phyloP scores from a whole-genome alignment of 2,329 filamentous ascomycete species.

The Fusarium sp. region DNA sequence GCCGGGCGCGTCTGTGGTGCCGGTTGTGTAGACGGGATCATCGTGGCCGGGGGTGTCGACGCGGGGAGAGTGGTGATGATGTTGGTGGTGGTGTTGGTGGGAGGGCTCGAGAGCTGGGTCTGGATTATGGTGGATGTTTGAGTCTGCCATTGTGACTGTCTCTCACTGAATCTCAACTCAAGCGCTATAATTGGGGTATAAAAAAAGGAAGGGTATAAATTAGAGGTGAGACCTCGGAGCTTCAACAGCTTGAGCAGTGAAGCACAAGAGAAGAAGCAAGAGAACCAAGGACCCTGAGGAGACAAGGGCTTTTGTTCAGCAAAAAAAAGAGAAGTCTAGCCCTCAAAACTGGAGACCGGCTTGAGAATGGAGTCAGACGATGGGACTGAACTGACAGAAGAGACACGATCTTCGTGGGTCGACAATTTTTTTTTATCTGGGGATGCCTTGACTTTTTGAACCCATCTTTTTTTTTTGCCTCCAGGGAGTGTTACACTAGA shows the following conservation, averaged over 20 bases:
- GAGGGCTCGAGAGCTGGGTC: constrained; percentile 45
- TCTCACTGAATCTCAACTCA: not conserved
- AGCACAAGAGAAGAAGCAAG: constrained; percentile 9
- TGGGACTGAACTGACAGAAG: not conserved
- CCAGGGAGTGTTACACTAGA: not conserved
- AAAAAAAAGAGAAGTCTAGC: not conserved
- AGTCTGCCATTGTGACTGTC: constrained; percentile 22
- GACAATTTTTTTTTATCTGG: not conserved
- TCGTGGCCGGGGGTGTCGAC: constrained; percentile 45
- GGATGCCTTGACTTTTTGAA: constrained; percentile 27
- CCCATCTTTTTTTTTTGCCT: constrained; percentile 7
- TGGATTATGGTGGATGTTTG: constrained; percentile 25
- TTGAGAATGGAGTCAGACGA: not conserved
- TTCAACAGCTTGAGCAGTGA: constrained; percentile 24
- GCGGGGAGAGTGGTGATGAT: constrained; percentile 52
- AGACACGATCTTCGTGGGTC: constrained; percentile 27
- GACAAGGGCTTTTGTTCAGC: constrained; percentile 7
- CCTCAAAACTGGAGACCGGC: not conserved
- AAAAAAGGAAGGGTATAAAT: not conserved
- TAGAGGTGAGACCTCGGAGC: constrained; percentile 8
- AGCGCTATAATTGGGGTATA: not conserved
- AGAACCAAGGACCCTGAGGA: not conserved
- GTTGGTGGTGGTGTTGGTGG: constrained; percentile 55
- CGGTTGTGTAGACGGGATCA: constrained; percentile 58
- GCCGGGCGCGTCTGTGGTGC: constrained; percentile 47